Percentiles rank a stretch among this genome's conserved stretches.
Evolutionary conservation across 2,329 filamentous ascomycete genomes (phyloP).

Genomic region (Colletotrichum sp.): DNA sequence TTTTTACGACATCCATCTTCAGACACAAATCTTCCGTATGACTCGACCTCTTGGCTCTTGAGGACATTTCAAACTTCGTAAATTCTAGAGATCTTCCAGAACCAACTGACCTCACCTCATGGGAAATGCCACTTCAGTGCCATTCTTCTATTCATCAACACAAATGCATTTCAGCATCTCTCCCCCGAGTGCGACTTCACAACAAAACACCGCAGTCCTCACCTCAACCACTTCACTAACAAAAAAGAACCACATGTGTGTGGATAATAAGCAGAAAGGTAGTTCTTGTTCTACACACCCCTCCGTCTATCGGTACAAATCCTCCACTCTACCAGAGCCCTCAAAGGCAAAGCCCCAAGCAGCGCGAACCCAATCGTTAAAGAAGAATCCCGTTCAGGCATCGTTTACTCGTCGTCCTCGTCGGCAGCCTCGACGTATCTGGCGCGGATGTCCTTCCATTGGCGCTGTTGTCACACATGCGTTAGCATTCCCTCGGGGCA

Average conservation of each 20-base stretch:
- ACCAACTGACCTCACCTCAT: background rate
- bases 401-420: slow-evolving; percentile 60
- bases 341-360: background rate
- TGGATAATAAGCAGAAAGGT: slow-evolving; percentile 21
- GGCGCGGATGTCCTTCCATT: slow-evolving; percentile 99
- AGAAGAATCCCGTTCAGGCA: slow-evolving; percentile 24
- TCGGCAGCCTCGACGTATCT: slow-evolving; percentile 79
- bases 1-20: no score
- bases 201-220: background rate
- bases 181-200: background rate
- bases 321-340: background rate
- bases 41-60: background rate
- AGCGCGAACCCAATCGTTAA: background rate
- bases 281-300: slow-evolving; percentile 23
- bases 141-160: background rate
- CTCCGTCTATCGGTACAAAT: slow-evolving; percentile 23
- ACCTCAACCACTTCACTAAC: background rate
- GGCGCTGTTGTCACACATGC: slow-evolving; percentile 66
- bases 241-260: background rate
- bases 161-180: background rate
- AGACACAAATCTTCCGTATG: background rate
- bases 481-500: no score
- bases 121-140: background rate
- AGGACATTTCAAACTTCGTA: background rate
- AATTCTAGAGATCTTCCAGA: background rate